Evolutionary conservation across 2,329 filamentous ascomycete species (phyloP).

Genomic region (Cladosporium oxysporum): DNA sequence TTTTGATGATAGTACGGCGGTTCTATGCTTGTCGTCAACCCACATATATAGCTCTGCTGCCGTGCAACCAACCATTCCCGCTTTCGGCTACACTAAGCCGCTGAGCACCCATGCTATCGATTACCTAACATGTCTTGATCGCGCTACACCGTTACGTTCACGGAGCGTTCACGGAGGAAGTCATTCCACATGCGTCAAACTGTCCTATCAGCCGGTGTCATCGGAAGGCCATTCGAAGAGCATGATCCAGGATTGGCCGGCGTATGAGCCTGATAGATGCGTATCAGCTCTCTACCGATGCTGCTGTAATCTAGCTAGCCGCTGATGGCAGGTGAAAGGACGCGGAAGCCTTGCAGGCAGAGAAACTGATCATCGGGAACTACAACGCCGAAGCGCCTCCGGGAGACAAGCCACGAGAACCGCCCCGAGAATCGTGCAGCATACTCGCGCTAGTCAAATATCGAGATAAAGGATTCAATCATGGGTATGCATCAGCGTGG

Average conservation of each 20-base stretch:
- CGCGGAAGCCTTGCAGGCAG: not conserved
- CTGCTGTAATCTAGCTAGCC: not conserved
- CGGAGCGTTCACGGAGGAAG: not conserved
- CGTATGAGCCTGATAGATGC: not conserved
- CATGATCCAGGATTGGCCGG: not conserved
- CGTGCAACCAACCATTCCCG: not conserved
- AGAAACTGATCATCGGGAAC: not conserved
- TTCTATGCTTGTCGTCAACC: not conserved
- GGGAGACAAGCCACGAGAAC: not conserved
- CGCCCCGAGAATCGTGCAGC: not conserved
- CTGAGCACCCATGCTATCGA: not conserved
- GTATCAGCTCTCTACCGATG: not conserved
- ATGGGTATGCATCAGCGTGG: not conserved
- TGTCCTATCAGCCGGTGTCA: not conserved
- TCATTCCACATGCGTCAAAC: not conserved
- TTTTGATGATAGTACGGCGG: not conserved
- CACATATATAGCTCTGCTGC: not conserved
- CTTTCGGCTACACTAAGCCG: conserved; percentile 2
- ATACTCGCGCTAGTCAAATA: not conserved
- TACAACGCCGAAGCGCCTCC: not conserved
- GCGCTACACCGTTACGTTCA: not conserved
- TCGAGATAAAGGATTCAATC: not conserved
- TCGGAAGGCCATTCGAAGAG: not conserved
- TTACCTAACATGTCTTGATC: not conserved
- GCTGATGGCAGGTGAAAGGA: not conserved